These are phyloP conservation scores for Coriaria nepalensis DNA, from an alignment of 306 rosid genomes.

Conservation along the genomic window DNA sequence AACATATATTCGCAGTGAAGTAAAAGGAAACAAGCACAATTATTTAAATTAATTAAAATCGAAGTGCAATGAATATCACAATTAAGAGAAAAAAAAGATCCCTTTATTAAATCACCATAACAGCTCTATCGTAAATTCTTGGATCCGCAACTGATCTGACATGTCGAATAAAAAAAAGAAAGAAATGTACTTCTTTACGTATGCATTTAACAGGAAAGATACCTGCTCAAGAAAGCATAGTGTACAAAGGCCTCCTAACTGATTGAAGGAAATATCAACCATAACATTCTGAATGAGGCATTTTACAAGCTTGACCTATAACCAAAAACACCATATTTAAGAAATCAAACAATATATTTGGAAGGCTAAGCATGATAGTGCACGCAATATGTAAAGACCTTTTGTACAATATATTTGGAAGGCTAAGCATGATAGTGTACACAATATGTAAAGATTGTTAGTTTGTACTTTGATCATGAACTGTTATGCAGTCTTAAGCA, in stretches of 20 bases:
- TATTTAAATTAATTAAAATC: no score
- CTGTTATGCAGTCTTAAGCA: no score
- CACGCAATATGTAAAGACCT: no score
- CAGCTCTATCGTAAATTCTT: no score
- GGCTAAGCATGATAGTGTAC: background rate
- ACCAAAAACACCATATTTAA: slow-evolving; percentile 10
- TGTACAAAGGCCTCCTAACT: slow-evolving; percentile 83
- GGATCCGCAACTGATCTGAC: background rate
- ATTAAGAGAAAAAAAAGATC: no score
- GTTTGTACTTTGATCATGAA: no score
- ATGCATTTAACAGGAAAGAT: background rate
- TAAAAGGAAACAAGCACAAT: no score
- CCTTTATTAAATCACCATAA: no score
- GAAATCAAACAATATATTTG: background rate
- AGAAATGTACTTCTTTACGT: no score
- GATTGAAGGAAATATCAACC: slow-evolving; percentile 89
- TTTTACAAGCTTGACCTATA: slow-evolving; percentile 91
- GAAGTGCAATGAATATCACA: no score
- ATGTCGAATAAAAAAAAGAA: background rate
- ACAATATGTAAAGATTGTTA: background rate
- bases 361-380: background rate
- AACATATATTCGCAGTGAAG: no score
- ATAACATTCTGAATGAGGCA: slow-evolving; percentile 71
- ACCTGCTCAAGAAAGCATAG: slow-evolving; percentile 90
- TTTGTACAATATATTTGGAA: no score